A percentile compares a stretch with the other conserved stretches of the same genome.
Evolutionary conservation across 2,329 filamentous ascomycete genomes (phyloP).

Genomic region (Hymenoscyphus occultus): DNA sequence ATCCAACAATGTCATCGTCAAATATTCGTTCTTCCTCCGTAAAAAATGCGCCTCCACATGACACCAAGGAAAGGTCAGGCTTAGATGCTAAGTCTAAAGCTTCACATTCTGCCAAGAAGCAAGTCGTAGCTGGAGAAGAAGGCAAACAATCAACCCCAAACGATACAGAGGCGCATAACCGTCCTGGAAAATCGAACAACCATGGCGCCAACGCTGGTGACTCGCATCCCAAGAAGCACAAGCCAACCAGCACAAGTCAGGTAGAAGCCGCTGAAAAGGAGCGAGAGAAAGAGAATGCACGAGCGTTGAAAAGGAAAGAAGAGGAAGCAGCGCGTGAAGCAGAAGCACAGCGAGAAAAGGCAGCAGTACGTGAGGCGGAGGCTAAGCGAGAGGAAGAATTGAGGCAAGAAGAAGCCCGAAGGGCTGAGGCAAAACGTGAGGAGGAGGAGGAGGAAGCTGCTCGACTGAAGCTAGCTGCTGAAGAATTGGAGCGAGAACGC

Average conservation of each 20-base stretch:
- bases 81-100: slow-evolving; percentile 21
- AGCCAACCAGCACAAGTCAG: slow-evolving; percentile 14
- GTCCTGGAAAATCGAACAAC: slow-evolving; percentile 17
- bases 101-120: slow-evolving; percentile 17
- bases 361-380: slow-evolving; percentile 26
- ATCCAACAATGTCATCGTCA: slow-evolving; percentile 29
- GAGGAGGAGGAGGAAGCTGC: slow-evolving; percentile 17
- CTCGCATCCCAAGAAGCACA: slow-evolving; percentile 18
- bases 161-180: slow-evolving; percentile 20
- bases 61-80: slow-evolving; percentile 20
- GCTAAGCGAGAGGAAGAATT: slow-evolving; percentile 33
- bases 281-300: slow-evolving; percentile 37
- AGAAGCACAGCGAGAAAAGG: slow-evolving; percentile 36
- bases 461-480: slow-evolving; percentile 15
- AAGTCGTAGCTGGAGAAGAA: slow-evolving; percentile 13
- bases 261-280: slow-evolving; percentile 16
- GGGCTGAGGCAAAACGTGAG: slow-evolving; percentile 25
- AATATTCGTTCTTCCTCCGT: slow-evolving; percentile 24
- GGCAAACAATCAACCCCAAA: slow-evolving; percentile 8
- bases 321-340: slow-evolving; percentile 37
- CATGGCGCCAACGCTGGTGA: slow-evolving; percentile 16
- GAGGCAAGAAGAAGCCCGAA: slow-evolving; percentile 22
- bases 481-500: slow-evolving; percentile 26
- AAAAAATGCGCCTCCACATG: slow-evolving; percentile 25
- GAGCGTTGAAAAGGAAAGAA: slow-evolving; percentile 32